Conservation (phyloP, 2,329 filamentous ascomycete species). For the Corniculantispora saksenae region DNA sequence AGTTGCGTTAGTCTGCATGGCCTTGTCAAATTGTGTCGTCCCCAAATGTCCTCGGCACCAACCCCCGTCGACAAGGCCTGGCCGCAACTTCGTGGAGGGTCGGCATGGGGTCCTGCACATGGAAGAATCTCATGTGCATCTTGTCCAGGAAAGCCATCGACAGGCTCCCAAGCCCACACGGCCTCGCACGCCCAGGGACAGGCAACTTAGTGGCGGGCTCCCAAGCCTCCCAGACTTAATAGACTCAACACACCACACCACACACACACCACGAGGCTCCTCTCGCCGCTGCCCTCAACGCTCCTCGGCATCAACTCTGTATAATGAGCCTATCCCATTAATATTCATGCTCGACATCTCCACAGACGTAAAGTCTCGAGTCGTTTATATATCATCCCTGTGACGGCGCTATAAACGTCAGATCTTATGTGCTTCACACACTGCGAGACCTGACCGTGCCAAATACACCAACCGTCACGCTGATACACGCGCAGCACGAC, state of each 20-base stretch:
- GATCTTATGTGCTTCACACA: conserved; percentile 19
- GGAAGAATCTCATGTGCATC: conserved; percentile 20
- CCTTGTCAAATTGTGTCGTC: conserved; percentile 11
- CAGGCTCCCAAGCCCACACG: conserved; percentile 8
- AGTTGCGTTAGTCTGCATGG: conserved; percentile 15
- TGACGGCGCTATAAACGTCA: conserved; percentile 19
- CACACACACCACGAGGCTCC: conserved; percentile 8
- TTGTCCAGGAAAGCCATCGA: conserved; percentile 16
- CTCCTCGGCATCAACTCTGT: conserved; percentile 18
- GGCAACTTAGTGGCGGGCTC: conserved; percentile 4
- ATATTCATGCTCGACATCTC: conserved; percentile 17
- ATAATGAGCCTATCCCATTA: conserved; percentile 18
- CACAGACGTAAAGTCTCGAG: conserved; percentile 13
- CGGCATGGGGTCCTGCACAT: conserved; percentile 13
- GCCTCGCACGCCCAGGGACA: background rate
- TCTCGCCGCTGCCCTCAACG: conserved; percentile 3
- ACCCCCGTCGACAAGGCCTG: conserved; percentile 9
- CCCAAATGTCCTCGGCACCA: conserved; percentile 15
- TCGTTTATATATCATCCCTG: conserved; percentile 20
- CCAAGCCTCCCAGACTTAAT: conserved; percentile 1
- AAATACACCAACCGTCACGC: conserved; percentile 1
- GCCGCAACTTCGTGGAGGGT: conserved; percentile 8
- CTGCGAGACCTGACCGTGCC: background rate
- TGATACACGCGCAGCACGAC: background rate
- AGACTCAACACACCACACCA: conserved; percentile 9